Conservation (phyloP, 2,329 filamentous ascomycete genomes). For the Clarireedia sp. region DNA sequence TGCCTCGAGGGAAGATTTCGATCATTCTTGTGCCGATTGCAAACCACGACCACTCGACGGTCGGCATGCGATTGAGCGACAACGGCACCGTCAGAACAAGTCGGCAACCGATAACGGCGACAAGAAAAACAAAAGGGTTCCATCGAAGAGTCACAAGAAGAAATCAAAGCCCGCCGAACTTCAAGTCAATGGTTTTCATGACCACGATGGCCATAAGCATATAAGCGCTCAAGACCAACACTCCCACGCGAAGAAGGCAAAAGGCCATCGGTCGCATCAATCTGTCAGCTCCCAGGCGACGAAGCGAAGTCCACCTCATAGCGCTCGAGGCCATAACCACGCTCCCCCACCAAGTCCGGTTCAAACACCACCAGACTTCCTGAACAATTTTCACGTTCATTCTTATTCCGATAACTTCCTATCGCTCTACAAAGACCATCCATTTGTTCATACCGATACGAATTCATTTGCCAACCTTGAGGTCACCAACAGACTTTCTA, state of each 20-base stretch:
- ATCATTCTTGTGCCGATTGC: conserved; percentile 87
- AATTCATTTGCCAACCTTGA: conserved; percentile 73
- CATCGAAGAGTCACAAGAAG: conserved; percentile 81
- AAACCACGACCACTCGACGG: conserved; percentile 68
- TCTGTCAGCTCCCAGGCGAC: conserved; percentile 61
- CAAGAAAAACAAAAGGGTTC: conserved; percentile 65
- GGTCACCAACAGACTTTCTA: conserved; percentile 65
- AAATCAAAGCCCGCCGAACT: conserved; percentile 66
- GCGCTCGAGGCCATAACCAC: conserved; percentile 49
- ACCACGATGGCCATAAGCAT: conserved; percentile 42
- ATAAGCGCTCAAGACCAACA: conserved; percentile 37
- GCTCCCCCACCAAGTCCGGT: conserved; percentile 64
- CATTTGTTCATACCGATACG: conserved; percentile 51
- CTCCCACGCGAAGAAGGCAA: conserved; percentile 68
- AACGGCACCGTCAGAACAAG: conserved; percentile 52
- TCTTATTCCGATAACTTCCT: conserved; percentile 70
- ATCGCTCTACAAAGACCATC: conserved; percentile 60
- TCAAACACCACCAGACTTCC: conserved; percentile 61
- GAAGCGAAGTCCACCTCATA: conserved; percentile 56
- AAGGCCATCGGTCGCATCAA: conserved; percentile 72
- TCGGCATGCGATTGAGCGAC: conserved; percentile 66
- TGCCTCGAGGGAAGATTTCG: conserved; percentile 61
- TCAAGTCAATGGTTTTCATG: conserved; percentile 59
- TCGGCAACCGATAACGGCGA: conserved; percentile 43
- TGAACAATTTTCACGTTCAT: conserved; percentile 55